A percentile compares a stretch with the other conserved stretches of the same genome.
phyloP scores from a whole-genome alignment of 2,329 filamentous ascomycete genomes.

The Tolypocladium tundrense region DNA sequence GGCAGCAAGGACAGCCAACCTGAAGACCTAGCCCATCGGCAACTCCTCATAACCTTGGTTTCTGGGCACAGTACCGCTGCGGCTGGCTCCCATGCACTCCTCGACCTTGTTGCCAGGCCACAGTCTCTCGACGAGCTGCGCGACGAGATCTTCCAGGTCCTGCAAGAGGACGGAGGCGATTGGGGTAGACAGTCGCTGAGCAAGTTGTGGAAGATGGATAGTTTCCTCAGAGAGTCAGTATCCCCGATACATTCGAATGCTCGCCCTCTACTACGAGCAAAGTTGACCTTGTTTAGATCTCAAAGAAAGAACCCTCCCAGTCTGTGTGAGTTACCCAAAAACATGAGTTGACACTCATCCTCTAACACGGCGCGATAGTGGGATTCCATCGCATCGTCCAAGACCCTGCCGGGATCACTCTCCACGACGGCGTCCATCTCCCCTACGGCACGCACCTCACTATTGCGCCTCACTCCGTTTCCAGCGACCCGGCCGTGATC shows the following conservation, averaged over 20 bases:
- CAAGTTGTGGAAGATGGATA: constrained; percentile 6
- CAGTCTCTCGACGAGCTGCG: constrained; percentile 1
- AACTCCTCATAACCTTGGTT: constrained; percentile 2
- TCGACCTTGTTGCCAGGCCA: constrained; percentile 2
- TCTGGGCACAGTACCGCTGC: constrained; percentile 6
- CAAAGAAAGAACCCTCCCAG: constrained; percentile 4
- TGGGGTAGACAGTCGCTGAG: constrained; percentile 3
- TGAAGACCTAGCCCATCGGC: constrained; percentile 1
- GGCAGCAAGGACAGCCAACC: not conserved
- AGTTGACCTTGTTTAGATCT: constrained; percentile 3
- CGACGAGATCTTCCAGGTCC: not conserved
- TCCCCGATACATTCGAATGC: not conserved
- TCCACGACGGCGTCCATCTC: constrained; percentile 5
- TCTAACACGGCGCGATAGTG: not conserved
- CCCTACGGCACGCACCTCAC: constrained; percentile 4
- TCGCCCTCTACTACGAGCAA: no score
- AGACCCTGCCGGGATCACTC: constrained; percentile 4
- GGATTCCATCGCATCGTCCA: constrained; percentile 5
- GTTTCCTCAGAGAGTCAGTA: constrained; percentile 6
- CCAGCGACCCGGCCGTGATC: constrained; percentile 1
- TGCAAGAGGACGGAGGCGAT: not conserved
- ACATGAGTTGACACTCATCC: not conserved
- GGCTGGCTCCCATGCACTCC: constrained; percentile 3
- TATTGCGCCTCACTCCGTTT: constrained; percentile 2
- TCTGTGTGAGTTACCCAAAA: not conserved